Base-by-base conservation (phyloP, 495 filamentous ascomycete species). In the Glutinoglossum americanum region DNA sequence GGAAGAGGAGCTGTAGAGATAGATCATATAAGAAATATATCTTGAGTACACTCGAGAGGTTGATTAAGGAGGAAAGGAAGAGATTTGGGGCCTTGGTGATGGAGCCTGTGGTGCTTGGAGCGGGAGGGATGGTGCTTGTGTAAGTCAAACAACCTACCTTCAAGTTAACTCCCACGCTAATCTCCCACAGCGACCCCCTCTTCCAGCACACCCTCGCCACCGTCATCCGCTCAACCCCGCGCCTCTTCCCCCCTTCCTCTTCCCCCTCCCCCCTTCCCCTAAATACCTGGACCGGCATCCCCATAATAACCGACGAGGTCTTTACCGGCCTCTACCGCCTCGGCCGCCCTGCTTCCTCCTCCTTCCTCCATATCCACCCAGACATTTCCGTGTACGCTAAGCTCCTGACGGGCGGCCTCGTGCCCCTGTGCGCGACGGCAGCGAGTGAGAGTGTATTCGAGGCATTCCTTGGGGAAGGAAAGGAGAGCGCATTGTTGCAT, bases 261-360 rank as follows among this genome's bases (percentile, higher is more conserved):
- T 47, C 54, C 17, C 1, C 59, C 17, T 15, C 62, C 25, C 39
- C 54, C 25, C 60, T 59, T 30, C 62, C 59, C 62, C 23, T 62
- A 28, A 60, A 55, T 63, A 57, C 62, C 19, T 89, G 85, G 85
- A 74, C 73, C 1, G 85, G 85, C 1, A 71, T 89, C 21, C 85
- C 85, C 0, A 69, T 89, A 30, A 73, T 89, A 64, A 81, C 82
- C 62, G 85, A 89, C 64, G 85, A 89, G 66, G 83, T 89, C 33
- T 88, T 89, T 70, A 87, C 83, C 0, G 85, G 85, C 15, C 70
- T 89, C 17, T 87, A 85, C 69, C 82, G 85, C 37, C 79, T 89
- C 19, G 84, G 85, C 25, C 77, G 79, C 32, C 72, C 77, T 55
- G 78, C 74, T 11, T 71, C 82, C 1, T 74, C 81, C 21, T 79